These are phyloP conservation scores for Paracoccidioides lutzii DNA, from an alignment of 2,329 filamentous ascomycete genomes.

Conservation along the genomic window DNA sequence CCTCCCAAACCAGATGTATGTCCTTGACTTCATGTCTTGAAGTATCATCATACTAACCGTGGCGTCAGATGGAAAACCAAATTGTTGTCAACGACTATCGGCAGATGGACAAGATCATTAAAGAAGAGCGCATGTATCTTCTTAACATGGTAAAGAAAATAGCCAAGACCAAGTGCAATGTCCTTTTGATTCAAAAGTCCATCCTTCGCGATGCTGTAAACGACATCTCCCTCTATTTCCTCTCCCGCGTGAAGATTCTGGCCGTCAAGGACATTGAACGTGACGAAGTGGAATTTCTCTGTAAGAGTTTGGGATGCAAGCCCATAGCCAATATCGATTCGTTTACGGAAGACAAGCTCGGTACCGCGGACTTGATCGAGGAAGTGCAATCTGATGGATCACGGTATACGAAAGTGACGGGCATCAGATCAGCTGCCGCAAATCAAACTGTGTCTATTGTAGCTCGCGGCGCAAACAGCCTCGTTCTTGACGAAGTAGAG, in stretches of 20 bases:
- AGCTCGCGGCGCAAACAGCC: conserved; percentile 79
- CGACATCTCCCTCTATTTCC: conserved; percentile 91
- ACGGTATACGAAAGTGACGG: conserved; percentile 88
- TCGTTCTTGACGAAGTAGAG: conserved; percentile 95
- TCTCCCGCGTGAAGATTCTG: conserved; percentile 91
- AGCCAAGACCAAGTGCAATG: conserved; percentile 99
- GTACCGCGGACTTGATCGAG: conserved; percentile 83
- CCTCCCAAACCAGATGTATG: conserved; percentile 90
- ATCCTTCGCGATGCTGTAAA: conserved; percentile 97
- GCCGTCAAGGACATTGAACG: conserved; percentile 96
- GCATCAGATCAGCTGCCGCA: conserved; percentile 60
- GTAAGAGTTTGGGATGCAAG: conserved; percentile 98
- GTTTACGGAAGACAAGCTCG: conserved; percentile 97
- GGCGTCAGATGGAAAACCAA: conserved; percentile 83
- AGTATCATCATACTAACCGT: conserved; percentile 14
- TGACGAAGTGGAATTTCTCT: conserved; percentile 97
- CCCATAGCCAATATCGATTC: conserved; percentile 97
- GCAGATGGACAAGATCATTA: conserved; percentile 99
- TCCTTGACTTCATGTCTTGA: conserved; percentile 12
- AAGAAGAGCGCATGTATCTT: conserved; percentile 95
- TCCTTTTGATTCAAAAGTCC: conserved; percentile 95
- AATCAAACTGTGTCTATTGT: conserved; percentile 86
- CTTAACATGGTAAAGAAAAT: conserved; percentile 99
- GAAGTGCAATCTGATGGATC: conserved; percentile 78
- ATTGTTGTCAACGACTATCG: conserved; percentile 98